Evolutionary conservation across 2,329 filamentous ascomycete species (phyloP).

Genomic region (Tolypocladium nubicola): DNA sequence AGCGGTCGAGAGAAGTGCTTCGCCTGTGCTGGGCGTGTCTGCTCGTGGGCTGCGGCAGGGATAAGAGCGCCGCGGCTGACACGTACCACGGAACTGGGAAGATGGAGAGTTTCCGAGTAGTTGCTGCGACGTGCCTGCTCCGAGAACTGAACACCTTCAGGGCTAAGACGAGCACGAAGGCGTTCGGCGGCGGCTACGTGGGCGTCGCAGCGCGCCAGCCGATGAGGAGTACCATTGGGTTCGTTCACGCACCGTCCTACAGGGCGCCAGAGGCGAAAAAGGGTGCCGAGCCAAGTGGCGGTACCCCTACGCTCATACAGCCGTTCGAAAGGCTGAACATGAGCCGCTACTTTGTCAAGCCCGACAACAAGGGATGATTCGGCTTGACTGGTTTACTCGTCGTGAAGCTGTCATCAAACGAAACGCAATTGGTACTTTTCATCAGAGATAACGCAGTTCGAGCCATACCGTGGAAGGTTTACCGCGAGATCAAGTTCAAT

Average conservation of each 20-base stretch:
- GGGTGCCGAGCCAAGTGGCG: not conserved
- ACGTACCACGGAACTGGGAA: slow-evolving; percentile 7
- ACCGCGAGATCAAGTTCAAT: too few species aligned
- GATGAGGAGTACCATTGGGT: not conserved
- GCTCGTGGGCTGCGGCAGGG: slow-evolving; percentile 12
- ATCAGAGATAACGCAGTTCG: not conserved
- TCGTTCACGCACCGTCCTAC: not conserved
- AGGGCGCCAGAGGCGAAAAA: not conserved
- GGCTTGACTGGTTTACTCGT: not conserved
- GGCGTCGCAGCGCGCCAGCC: slow-evolving; percentile 6
- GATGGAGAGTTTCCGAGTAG: slow-evolving; percentile 24
- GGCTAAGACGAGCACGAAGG: slow-evolving; percentile 5
- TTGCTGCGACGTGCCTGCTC: slow-evolving; percentile 25
- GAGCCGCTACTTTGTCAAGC: not conserved
- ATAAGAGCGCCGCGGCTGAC: not conserved
- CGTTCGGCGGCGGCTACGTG: slow-evolving; percentile 11
- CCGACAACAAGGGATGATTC: too few species aligned
- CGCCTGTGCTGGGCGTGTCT: slow-evolving; percentile 25
- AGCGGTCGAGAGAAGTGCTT: slow-evolving; percentile 13
- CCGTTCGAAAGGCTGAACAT: not conserved
- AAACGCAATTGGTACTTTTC: not conserved
- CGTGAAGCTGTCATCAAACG: not conserved
- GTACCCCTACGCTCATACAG: not conserved
- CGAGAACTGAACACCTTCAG: slow-evolving; percentile 13
- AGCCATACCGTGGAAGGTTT: not conserved